Evolutionary conservation across 495 filamentous ascomycete genomes (phyloP), one percentile per base, ranked within the genome.

Genomic region (Aspergillus coremiiformis): DNA sequence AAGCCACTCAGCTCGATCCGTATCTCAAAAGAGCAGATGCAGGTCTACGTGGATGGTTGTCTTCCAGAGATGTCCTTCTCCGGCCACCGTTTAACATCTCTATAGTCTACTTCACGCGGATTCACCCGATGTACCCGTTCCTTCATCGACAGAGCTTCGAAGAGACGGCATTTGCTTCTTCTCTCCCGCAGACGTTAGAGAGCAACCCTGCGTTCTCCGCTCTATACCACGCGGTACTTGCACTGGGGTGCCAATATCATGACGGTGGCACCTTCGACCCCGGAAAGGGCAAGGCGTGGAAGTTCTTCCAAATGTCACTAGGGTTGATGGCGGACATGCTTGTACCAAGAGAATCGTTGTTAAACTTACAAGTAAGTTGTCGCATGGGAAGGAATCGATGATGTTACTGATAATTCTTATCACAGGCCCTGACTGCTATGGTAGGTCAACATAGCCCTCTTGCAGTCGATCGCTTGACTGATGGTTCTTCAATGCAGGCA

Each of bases 151-250:
- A 50, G 15, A 46, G 57, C 10, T 71, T 71, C 26, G 65, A 67
- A 47, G 27, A 57, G 8, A 57, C 54, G 43, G 60, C 58, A 35
- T 53, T 52, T 9, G 47, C 44, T 14, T n/a, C 52, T n/a, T 27
- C 51, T 22, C 39, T 53, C 12, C n/a, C 30, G 23, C 39, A 56
- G 11, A 15, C 48, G 15, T 30, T 60, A 6, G 32, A 51, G 1
- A 26, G 20, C 4, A 59, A 51, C 49, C 35, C 61, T 2, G 32
- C 54, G 10, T 69, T 64, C 21, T 63, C 61, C 19, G 68, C 66
- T 39, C 46, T 72, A 12, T 72, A 70, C 51, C 55, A 69, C 26
- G 47, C 67, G 1, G 61, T 71, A 8, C 54, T 72, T n/a, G 69
- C 69, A 17, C 50, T 69, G 1, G 69, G 69, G 29, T 64, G 61